Conservation (phyloP, 208 protist genomes). For the Leptomonas pyrrhocoris region DNA sequence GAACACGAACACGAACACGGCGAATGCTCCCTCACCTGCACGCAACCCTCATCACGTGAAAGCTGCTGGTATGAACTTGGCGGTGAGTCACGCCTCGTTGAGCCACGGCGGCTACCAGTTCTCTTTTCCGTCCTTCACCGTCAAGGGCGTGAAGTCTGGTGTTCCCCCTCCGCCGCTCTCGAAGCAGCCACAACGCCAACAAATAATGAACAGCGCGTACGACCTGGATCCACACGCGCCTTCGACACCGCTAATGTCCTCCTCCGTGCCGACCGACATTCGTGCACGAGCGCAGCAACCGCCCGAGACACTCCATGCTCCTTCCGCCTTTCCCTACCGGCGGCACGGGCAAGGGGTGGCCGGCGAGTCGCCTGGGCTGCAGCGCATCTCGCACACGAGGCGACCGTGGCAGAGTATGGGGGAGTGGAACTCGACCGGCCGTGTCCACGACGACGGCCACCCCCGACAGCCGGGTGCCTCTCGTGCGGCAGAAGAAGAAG, state of each 20-base stretch:
- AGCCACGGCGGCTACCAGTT: background rate
- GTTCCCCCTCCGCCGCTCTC: background rate
- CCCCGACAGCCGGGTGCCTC: background rate
- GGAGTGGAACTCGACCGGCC: background rate
- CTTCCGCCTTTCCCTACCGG: background rate
- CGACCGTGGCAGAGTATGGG: conserved; percentile 1
- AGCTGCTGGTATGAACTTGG: background rate
- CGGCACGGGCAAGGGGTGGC: background rate
- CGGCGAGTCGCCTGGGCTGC: background rate
- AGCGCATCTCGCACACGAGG: background rate
- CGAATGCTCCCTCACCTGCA: background rate
- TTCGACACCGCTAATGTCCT: background rate
- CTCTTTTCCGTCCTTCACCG: background rate
- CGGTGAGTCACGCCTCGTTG: background rate
- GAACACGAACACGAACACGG: background rate
- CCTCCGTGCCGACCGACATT: background rate
- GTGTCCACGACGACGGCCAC: background rate
- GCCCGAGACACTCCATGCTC: background rate
- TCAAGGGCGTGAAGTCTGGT: background rate
- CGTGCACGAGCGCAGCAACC: background rate
- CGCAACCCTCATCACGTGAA: background rate
- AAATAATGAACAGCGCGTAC: background rate
- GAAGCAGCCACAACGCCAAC: background rate
- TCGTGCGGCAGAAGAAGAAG: background rate
- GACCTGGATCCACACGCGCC: background rate